Evolutionary conservation across 1,139 yeast species (phyloP), one percentile per base, ranked within the genome.

Genomic region (Geotrichum aggregatum): DNA sequence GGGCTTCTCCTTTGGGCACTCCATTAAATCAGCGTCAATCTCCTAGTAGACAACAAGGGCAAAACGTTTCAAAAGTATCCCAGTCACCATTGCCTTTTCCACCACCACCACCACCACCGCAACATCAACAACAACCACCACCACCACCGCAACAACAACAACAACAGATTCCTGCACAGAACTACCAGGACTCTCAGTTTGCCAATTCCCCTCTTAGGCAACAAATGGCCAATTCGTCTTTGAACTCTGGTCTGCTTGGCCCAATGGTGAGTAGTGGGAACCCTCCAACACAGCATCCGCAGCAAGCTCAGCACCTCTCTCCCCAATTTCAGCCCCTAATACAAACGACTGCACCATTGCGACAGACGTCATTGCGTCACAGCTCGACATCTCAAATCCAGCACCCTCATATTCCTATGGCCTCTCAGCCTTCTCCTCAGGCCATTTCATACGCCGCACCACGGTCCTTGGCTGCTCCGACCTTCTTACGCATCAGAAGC

Each of bases 401-500:
- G 16, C 48, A 42, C 13, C 40, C 52, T 13, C 22, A 43, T 16
- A 36, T n/a, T 34, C 41, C 41, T 6, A 10, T 14, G 14, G 33
- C 36, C 16, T 22, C 49, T 2, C 41, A 33, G 19, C 41, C 50
- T 14, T 18, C 46, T 3, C 24, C 43, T 10, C 46, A 36, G 31
- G 21, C 50, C 21, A 18, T 24, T n/a, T 11, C 35, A 13, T 21
- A 19, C 26, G 41, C 30, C 5, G 8, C 18, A 2, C 22, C 44
- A 2, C 44, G 42, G 31, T 21, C 52, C 21, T n/a, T 38, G 10
- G 10, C 26, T 10, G 74, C 77, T 1, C 80, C 78, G 24, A 67
- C 61, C 56, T 75, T 72, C 74, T 59, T 73, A 59, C 66, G 71
- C 69, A 54, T 84, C 3, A 66, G 71, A 44, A 68, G 70, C 52